Evolutionary conservation across 805 yeast genomes (phyloP).

Genomic region (Scheffersomyces lignosus): DNA sequence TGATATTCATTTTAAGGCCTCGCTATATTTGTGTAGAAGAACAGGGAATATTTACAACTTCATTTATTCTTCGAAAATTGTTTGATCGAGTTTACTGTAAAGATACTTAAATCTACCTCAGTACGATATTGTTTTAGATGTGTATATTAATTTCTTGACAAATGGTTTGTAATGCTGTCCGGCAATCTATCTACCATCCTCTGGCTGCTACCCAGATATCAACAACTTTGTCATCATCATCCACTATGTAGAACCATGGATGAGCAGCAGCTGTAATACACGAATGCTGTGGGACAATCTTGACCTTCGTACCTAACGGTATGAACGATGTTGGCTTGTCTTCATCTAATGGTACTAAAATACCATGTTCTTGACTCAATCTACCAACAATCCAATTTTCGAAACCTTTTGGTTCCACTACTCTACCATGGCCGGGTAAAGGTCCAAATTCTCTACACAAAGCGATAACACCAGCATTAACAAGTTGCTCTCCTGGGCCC

Average conservation of each 20-base stretch:
- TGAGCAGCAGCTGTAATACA: constrained; percentile 70
- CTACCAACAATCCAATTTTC: constrained; percentile 66
- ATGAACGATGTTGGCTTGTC: constrained; percentile 35
- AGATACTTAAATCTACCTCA: too few species aligned
- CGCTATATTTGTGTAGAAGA: too few species aligned
- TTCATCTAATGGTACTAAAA: constrained; percentile 48
- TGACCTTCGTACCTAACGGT: constrained; percentile 55
- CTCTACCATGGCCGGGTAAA: constrained; percentile 60
- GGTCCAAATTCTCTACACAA: constrained; percentile 65
- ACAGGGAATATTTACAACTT: too few species aligned
- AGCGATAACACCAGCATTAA: constrained; percentile 74
- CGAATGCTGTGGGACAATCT: constrained; percentile 66
- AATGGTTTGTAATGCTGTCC: too few species aligned
- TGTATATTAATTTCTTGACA: too few species aligned
- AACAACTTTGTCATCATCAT: constrained; percentile 45
- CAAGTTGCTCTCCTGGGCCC: constrained; percentile 58
- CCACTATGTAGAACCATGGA: constrained; percentile 56
- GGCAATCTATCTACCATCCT: constrained; percentile 49
- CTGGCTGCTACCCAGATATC: constrained; percentile 69
- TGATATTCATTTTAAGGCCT: too few species aligned
- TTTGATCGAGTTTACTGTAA: too few species aligned
- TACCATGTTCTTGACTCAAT: constrained; percentile 80
- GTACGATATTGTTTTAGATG: too few species aligned
- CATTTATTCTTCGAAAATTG: too few species aligned
- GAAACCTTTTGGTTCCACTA: constrained; percentile 39